A percentile compares a stretch with the other conserved stretches of the same genome.
Conservation (phyloP, 768 basidiomycete species). For the Phylloporus rhodoxanthus region DNA sequence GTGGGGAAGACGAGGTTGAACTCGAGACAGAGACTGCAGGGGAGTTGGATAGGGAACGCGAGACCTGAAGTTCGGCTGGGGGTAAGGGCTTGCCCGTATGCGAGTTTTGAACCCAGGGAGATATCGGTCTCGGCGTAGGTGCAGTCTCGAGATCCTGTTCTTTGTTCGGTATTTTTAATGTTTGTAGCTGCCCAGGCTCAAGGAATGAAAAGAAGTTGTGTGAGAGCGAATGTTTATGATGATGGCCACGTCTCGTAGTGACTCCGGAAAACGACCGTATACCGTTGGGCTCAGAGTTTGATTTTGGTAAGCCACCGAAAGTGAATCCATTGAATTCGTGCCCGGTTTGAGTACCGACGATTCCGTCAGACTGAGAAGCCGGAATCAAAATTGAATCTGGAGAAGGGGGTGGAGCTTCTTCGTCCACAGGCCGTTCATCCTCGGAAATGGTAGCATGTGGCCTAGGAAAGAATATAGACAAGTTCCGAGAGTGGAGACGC, state of each 20-base stretch:
- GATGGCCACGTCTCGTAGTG: slow-evolving; percentile 54
- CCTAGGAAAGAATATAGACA: slow-evolving; percentile 87
- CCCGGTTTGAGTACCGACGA: slow-evolving; percentile 25
- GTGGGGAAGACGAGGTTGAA: slow-evolving; percentile 3
- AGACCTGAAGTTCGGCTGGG: slow-evolving; percentile 4
- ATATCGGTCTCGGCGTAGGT: slow-evolving; percentile 56
- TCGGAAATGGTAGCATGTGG: slow-evolving; percentile 60
- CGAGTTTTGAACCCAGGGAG: slow-evolving; percentile 63
- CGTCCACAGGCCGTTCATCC: slow-evolving; percentile 47
- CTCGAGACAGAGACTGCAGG: slow-evolving; percentile 13
- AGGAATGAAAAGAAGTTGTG: slow-evolving; percentile 96
- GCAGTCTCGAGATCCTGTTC: slow-evolving; percentile 45
- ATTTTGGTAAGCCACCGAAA: slow-evolving; percentile 49
- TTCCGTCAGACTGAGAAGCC: slow-evolving; percentile 35
- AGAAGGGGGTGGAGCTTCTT: slow-evolving; percentile 43
- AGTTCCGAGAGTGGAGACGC: slow-evolving; percentile 82
- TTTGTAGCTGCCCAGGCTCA: slow-evolving; percentile 51
- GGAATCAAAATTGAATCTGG: slow-evolving; percentile 39
- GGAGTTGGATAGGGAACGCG: slow-evolving; percentile 23
- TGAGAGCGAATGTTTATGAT: slow-evolving; percentile 91
- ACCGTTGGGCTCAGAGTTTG: slow-evolving; percentile 15
- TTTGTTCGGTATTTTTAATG: slow-evolving; percentile 10
- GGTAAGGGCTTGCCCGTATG: slow-evolving; percentile 4
- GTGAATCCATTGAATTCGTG: slow-evolving; percentile 52
- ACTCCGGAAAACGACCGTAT: slow-evolving; percentile 19